These are phyloP conservation scores for Prunus mira DNA, from an alignment of 306 rosid genomes.

Conservation along the genomic window DNA sequence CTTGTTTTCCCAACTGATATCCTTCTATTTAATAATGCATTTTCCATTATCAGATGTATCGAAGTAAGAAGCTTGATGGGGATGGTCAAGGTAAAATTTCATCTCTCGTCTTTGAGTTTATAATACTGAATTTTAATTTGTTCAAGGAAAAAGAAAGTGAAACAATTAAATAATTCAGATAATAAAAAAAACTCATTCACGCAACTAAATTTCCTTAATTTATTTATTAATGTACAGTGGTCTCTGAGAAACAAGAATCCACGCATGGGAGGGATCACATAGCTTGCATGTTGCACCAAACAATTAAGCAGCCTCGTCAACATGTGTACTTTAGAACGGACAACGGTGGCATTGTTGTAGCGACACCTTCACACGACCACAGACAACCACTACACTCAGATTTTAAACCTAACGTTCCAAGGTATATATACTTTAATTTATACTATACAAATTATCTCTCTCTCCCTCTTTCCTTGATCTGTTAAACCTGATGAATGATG, in stretches of 20 bases:
- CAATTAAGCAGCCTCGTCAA: background rate
- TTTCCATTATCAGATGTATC: conserved; percentile 60
- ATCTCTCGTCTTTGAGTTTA: background rate
- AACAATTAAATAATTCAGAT: background rate
- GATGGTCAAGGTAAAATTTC: conserved; percentile 64
- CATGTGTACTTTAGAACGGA: background rate
- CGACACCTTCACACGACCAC: background rate
- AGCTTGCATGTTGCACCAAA: conserved; percentile 13
- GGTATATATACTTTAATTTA: background rate
- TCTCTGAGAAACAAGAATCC: conserved; percentile 32
- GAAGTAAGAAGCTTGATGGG: conserved; percentile 89
- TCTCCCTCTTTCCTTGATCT: background rate
- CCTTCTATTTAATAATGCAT: background rate
- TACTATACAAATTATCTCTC: too few relatives aligned
- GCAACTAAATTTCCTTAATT: background rate
- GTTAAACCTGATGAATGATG: background rate
- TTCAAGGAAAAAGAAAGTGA: background rate
- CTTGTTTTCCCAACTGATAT: background rate
- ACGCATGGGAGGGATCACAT: conserved; percentile 50
- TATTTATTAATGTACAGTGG: conserved; percentile 33
- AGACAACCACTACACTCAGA: background rate
- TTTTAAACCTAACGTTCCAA: background rate
- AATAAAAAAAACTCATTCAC: background rate
- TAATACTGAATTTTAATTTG: too few relatives aligned
- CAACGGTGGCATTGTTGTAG: background rate